Conservation (phyloP, 176 grass and related monocot genomes). For the Oryza officinalis region DNA sequence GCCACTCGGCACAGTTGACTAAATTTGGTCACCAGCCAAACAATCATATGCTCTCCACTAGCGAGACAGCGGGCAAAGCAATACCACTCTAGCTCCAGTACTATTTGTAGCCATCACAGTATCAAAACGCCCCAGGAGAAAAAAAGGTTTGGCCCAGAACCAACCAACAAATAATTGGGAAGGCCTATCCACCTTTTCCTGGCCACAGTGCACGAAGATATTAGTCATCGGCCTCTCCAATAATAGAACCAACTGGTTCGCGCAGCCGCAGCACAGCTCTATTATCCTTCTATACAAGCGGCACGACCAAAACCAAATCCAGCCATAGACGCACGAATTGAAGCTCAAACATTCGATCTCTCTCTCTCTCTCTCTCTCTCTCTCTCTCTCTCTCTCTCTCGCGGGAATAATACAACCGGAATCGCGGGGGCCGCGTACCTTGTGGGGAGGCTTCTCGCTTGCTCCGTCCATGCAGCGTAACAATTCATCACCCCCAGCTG, state of each 20-base stretch:
- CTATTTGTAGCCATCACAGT: background rate
- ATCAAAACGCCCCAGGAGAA: background rate
- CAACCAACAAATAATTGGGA: background rate
- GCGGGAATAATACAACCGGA: background rate
- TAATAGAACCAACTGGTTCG: background rate
- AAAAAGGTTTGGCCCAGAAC: background rate
- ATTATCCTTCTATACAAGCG: background rate
- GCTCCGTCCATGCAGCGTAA: conserved; percentile 57
- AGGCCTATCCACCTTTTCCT: conserved; percentile 6
- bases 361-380: no score
- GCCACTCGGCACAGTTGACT: background rate
- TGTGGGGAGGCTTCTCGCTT: conserved; percentile 49
- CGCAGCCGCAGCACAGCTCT: background rate
- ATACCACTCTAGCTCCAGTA: background rate
- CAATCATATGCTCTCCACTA: background rate
- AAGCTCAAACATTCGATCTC: background rate
- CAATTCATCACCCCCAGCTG: conserved; percentile 50
- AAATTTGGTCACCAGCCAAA: conserved; percentile 9
- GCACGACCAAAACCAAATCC: background rate
- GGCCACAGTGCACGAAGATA: background rate
- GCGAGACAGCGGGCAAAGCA: background rate
- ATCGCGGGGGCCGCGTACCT: conserved; percentile 32
- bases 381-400: no score
- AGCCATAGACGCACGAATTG: background rate
- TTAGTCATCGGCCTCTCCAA: background rate